A percentile compares a stretch with the other conserved stretches of the same genome.
Conservation (phyloP, 192 early-diverging fungal genomes). For the Coemansia sp. region DNA sequence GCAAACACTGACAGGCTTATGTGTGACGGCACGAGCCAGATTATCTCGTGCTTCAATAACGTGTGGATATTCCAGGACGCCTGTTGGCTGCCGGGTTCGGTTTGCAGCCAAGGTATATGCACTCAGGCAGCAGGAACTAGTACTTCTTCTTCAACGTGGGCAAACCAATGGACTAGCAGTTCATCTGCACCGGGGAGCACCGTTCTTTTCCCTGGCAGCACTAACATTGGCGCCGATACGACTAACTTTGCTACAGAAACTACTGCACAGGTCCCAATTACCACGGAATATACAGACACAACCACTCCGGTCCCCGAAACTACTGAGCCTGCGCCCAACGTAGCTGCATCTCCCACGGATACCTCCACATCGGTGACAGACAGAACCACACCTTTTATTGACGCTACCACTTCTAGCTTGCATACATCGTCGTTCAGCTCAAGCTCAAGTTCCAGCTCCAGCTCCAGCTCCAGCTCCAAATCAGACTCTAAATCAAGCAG, state of each 20-base stretch:
- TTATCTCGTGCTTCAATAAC: conserved; percentile 7
- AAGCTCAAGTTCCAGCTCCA: no score
- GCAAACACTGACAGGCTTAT: background rate
- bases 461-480: no score
- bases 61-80: conserved; percentile 9
- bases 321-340: no score
- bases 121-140: background rate
- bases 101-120: conserved; percentile 6
- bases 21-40: background rate
- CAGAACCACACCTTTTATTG: background rate
- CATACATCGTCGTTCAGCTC: no score
- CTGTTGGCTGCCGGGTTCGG: background rate
- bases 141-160: no score
- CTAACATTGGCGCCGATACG: background rate
- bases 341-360: no score
- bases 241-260: background rate
- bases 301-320: no score
- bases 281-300: no score
- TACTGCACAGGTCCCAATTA: background rate
- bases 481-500: no score
- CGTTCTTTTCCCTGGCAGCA: no score
- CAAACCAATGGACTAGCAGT: background rate
- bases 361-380: background rate
- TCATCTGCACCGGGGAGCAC: background rate
- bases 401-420: background rate